phyloP scores from a whole-genome alignment of 345 rosid species.

The Ceriops tagal region DNA sequence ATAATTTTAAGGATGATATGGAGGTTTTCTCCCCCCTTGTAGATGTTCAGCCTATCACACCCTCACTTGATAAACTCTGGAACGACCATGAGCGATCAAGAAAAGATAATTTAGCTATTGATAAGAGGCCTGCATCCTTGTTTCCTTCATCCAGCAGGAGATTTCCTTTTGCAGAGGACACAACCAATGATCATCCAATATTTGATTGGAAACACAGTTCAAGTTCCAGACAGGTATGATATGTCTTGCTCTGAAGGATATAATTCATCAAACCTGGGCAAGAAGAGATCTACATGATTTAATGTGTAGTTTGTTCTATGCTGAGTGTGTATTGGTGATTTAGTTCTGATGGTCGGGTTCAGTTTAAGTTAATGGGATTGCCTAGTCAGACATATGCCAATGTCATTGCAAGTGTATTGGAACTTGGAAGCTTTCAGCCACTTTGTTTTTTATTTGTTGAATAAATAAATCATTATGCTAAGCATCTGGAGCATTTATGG shows the following conservation, averaged over 20 bases:
- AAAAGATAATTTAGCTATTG: slow-evolving; percentile 47
- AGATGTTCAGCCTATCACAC: slow-evolving; percentile 71
- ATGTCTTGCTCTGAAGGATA: slow-evolving; percentile 6
- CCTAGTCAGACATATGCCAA: too few species aligned
- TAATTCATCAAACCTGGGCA: background rate
- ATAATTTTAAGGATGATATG: slow-evolving; percentile 87
- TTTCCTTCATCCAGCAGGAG: slow-evolving; percentile 71
- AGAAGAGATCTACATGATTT: background rate
- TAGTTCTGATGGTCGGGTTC: background rate
- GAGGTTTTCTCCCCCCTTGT: slow-evolving; percentile 86
- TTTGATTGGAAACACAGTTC: slow-evolving; percentile 77
- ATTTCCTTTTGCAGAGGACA: slow-evolving; percentile 61
- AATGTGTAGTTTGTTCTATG: background rate
- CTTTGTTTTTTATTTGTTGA: background rate
- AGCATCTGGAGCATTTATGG: background rate
- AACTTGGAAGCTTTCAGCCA: background rate
- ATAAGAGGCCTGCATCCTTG: slow-evolving; percentile 64
- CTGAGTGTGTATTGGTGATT: background rate
- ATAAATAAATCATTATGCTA: background rate
- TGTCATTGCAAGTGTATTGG: too few species aligned
- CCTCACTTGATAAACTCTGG: slow-evolving; percentile 79
- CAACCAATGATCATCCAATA: slow-evolving; percentile 57
- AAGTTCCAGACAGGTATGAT: slow-evolving; percentile 62
- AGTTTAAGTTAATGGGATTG: too few species aligned
- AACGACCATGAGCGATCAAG: slow-evolving; percentile 50